Base-by-base conservation (phyloP, 78 protist genomes). In the Tieghemostelium lacteum region DNA sequence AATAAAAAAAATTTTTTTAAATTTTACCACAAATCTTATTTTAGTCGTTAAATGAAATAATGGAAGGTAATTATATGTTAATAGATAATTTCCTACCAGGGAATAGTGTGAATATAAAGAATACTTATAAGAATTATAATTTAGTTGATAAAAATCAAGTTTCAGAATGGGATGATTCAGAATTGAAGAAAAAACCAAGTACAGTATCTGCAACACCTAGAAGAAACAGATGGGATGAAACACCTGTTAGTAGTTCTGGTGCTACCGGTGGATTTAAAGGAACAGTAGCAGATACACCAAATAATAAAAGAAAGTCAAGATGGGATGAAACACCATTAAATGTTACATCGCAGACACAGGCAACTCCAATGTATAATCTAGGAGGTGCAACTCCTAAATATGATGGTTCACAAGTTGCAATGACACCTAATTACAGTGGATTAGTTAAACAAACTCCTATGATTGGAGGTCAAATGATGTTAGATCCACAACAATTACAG, bases 311-410 rank as follows among this genome's bases (percentile, higher is more conserved):
- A 34, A 73, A 94, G 49, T 91, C 96, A 6, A 73, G 97, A 37
- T 96, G 98, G 98, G 98, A 96, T 71, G 97, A 95, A 72, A 95
- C 98, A 33, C 96, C 97, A 1, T 74, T 83, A 10, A 74, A 29
- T 16, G 26, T 57, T 37, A 60, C 26, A 64, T 73, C 76, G 8
- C 89, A 72, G 1, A 94, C 70, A 19, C 85, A 95, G 39, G 85
- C 96, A 6, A 60, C 87, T 40, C 88, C 80, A 28, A 67, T 50
- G 24, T 40, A 63, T 57, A 40, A 12, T 28, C 26, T 14, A n/a
- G 93, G 88, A 10, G 86, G 58, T 63, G 55, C 10, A 22, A 92
- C 95, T 65, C 67, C 85, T 6, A 28, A 66, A 20, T 50, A 50
- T 40, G 85, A 85, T 89, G 16, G 92, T 88, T 34, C 94, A 69